A percentile compares a stretch with the other conserved stretches of the same genome.
Conservation (phyloP, 1,139 yeast species). For the Candida sanyaensis region DNA sequence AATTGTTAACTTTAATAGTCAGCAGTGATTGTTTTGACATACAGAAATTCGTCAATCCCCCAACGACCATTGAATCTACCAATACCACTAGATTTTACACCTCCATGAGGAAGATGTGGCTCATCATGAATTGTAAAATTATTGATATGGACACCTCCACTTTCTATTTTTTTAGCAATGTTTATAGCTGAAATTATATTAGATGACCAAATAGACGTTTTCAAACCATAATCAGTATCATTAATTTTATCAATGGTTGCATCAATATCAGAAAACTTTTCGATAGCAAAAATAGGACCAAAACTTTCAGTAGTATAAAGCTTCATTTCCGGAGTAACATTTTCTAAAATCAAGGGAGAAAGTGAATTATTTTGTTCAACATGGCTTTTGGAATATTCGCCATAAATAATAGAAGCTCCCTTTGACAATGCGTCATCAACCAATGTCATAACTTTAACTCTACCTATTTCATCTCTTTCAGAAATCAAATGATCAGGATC, state of each 20-base stretch:
- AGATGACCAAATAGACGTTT: slow-evolving; percentile 57
- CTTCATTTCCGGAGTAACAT: slow-evolving; percentile 33
- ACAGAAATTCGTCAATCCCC: slow-evolving; percentile 49
- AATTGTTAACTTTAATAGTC: slow-evolving; percentile 4
- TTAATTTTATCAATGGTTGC: slow-evolving; percentile 31
- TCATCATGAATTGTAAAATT: slow-evolving; percentile 51
- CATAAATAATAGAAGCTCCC: slow-evolving; percentile 41
- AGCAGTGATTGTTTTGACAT: slow-evolving; percentile 25
- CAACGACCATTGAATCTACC: slow-evolving; percentile 54
- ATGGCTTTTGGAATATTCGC: slow-evolving; percentile 16
- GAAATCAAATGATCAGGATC: slow-evolving; percentile 25
- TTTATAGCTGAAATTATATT: slow-evolving; percentile 41
- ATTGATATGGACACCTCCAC: slow-evolving; percentile 57
- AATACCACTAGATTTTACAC: slow-evolving; percentile 50
- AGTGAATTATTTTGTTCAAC: slow-evolving; percentile 14
- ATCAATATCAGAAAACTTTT: slow-evolving; percentile 33
- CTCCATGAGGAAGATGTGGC: slow-evolving; percentile 57
- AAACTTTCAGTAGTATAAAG: slow-evolving; percentile 42
- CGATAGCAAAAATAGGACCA: slow-evolving; percentile 49
- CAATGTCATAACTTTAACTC: slow-evolving; percentile 24
- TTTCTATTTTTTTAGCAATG: slow-evolving; percentile 37
- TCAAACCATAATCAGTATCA: slow-evolving; percentile 43
- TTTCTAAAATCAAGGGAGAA: slow-evolving; percentile 35
- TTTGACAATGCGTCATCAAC: slow-evolving; percentile 42
- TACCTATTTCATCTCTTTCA: slow-evolving; percentile 31